Percentiles rank a stretch among this genome's conserved stretches.
Evolutionary conservation across 192 early-diverging fungal genomes (phyloP).

Genomic region (Lobulomyces angularis): DNA sequence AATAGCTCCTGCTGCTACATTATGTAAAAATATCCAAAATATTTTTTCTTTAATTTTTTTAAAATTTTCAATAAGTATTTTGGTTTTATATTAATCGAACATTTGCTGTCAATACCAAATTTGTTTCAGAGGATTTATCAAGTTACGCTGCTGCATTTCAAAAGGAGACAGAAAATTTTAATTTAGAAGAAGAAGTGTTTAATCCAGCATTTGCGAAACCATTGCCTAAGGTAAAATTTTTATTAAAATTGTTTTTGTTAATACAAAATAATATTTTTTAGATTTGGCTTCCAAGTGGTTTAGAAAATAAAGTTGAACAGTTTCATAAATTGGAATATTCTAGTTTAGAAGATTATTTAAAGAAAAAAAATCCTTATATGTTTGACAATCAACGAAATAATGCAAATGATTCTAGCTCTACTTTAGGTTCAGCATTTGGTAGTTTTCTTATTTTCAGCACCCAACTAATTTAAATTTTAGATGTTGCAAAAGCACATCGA

Average conservation of each 20-base stretch:
- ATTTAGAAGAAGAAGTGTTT: conserved; percentile 20
- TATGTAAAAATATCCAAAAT: background rate
- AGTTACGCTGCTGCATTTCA: background rate
- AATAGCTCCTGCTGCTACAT: background rate
- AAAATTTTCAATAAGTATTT: background rate
- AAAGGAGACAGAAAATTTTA: background rate
- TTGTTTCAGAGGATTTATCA: background rate
- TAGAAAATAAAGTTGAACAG: background rate
- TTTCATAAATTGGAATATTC: conserved; percentile 12
- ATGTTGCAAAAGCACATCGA: too few species aligned
- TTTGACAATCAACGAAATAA: too few species aligned
- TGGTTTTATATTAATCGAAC: background rate
- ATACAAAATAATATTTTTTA: too few species aligned
- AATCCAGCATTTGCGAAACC: conserved; percentile 30
- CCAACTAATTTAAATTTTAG: too few species aligned
- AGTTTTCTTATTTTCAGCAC: too few species aligned
- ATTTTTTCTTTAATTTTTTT: background rate
- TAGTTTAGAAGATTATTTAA: conserved; percentile 13
- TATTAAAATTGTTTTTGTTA: too few species aligned
- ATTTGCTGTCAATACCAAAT: background rate
- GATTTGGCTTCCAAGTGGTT: conserved; percentile 18
- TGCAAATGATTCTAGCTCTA: too few species aligned
- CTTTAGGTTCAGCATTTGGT: too few species aligned
- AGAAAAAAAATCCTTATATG: too few species aligned
- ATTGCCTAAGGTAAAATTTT: conserved; percentile 22